These are phyloP conservation scores for Plasmopara viticola DNA, from an alignment of 352 stramenopile species.

Conservation along the genomic window DNA sequence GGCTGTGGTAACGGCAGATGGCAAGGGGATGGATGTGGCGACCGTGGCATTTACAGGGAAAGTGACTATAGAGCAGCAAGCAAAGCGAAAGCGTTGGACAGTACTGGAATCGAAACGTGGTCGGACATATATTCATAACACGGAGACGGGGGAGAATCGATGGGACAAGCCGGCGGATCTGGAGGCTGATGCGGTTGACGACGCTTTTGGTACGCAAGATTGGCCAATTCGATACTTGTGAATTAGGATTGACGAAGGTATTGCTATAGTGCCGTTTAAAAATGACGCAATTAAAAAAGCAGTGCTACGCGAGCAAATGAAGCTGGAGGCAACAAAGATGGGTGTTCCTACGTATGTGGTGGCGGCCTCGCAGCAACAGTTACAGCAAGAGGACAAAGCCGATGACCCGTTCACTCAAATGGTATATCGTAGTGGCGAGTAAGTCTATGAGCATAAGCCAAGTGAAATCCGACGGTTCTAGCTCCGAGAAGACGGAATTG, in stretches of 20 bases:
- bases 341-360: constrained; percentile 60
- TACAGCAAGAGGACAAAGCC: constrained; percentile 28
- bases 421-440: neutral
- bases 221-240: neutral
- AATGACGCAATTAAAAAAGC: constrained; percentile 78
- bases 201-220: constrained; percentile 48
- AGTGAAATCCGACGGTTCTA: neutral
- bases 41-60: constrained; percentile 36
- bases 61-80: constrained; percentile 14
- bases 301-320: constrained; percentile 67
- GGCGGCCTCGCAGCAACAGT: constrained; percentile 32
- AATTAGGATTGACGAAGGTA: constrained; percentile 2
- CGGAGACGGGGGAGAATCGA: constrained; percentile 70
- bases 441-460: constrained; percentile 2
- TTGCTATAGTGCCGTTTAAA: constrained; percentile 65
- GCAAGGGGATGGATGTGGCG: constrained; percentile 18
- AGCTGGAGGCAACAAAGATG: constrained; percentile 63
- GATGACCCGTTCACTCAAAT: constrained; percentile 30
- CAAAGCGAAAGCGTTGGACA: constrained; percentile 48
- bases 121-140: constrained; percentile 78
- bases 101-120: constrained; percentile 58
- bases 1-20: constrained; percentile 21
- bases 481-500: constrained; percentile 4
- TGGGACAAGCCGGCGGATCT: constrained; percentile 67
- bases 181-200: constrained; percentile 51